These are phyloP conservation scores for Yarrowia yakushimensis DNA, from an alignment of 805 yeast species.

Conservation along the genomic window DNA sequence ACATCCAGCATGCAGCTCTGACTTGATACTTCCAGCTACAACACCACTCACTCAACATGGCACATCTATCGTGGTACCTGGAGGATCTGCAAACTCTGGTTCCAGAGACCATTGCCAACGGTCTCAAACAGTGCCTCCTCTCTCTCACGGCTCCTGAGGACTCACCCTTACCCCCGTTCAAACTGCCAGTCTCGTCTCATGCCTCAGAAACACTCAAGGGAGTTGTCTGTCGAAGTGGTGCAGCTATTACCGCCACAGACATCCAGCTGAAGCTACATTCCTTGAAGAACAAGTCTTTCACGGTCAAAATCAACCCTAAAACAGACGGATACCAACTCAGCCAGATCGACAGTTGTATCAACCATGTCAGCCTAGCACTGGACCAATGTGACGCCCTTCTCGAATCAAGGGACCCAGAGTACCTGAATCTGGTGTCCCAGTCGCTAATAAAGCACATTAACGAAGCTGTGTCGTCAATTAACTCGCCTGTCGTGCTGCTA, in stretches of 20 bases:
- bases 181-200: constrained; percentile 14
- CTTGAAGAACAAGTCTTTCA: neutral
- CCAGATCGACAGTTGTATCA: constrained; percentile 17
- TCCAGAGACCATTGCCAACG: constrained; percentile 8
- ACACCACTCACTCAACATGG: neutral
- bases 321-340: neutral
- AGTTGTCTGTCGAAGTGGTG: constrained; percentile 8
- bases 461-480: constrained; percentile 4
- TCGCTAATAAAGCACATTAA: constrained; percentile 6
- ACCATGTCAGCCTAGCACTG: constrained; percentile 1
- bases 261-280: constrained; percentile 9
- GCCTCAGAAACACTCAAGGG: constrained; percentile 25
- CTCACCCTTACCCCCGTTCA: constrained; percentile 10
- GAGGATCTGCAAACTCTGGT: constrained; percentile 4
- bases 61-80: constrained; percentile 12
- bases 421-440: neutral
- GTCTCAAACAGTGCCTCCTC: neutral
- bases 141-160: constrained; percentile 7
- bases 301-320: neutral
- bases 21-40: neutral
- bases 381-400: constrained; percentile 1
- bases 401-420: neutral
- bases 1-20: neutral
- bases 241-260: neutral
- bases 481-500: constrained; percentile 11